A percentile compares a stretch with the other conserved stretches of the same genome.
Conservation (phyloP, 176 grass and related monocot species). For the Pontederia crassipes region DNA sequence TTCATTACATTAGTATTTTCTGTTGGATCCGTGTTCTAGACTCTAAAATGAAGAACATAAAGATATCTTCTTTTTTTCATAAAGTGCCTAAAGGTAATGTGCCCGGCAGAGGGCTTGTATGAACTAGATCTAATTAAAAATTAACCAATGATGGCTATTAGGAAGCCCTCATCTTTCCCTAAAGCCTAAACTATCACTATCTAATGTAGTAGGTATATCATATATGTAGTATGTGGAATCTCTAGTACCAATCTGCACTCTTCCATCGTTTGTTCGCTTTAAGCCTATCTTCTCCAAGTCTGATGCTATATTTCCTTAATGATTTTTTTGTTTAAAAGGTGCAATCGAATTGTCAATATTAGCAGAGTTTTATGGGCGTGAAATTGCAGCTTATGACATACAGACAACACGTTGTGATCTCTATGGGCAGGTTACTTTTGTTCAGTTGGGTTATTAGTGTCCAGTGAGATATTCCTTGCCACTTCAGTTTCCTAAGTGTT, state of each 20-base stretch:
- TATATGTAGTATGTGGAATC: too few relatives aligned
- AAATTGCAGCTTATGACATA: constrained; percentile 95
- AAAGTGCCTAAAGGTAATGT: too few relatives aligned
- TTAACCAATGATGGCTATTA: too few relatives aligned
- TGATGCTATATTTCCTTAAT: not conserved
- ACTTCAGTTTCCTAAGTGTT: not conserved
- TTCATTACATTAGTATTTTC: not conserved
- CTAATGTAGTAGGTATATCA: too few relatives aligned
- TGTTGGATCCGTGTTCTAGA: too few relatives aligned
- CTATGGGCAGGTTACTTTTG: constrained; percentile 69
- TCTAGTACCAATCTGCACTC: too few relatives aligned
- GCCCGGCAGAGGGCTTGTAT: too few relatives aligned
- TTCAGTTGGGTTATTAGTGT: not conserved
- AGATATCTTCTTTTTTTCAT: too few relatives aligned
- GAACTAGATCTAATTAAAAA: too few relatives aligned
- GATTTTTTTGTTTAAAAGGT: constrained; percentile 37
- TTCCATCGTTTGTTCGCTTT: not conserved
- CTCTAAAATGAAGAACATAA: too few relatives aligned
- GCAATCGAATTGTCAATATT: constrained; percentile 90
- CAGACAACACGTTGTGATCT: constrained; percentile 84
- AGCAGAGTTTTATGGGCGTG: constrained; percentile 74
- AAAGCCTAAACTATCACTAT: too few relatives aligned
- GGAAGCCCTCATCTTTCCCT: too few relatives aligned
- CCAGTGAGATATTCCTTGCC: not conserved
- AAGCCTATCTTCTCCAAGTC: not conserved